phyloP scores from a whole-genome alignment of 305 asterid genomes.

The Plantago lanceolata region DNA sequence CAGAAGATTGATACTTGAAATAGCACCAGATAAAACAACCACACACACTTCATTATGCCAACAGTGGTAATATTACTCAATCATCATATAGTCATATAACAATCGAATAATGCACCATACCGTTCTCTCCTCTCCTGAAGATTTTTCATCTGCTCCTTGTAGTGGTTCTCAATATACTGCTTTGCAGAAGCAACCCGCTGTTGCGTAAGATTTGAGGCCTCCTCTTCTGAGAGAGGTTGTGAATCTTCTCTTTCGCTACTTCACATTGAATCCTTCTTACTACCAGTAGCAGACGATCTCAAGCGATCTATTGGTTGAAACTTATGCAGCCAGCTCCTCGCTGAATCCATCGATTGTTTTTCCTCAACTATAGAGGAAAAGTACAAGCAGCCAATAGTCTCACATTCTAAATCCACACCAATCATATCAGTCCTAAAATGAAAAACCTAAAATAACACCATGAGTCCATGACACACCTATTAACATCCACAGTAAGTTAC shows the following conservation, averaged over 20 bases:
- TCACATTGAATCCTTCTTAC: conserved; percentile 62
- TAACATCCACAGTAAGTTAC: background rate
- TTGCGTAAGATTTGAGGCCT: conserved; percentile 82
- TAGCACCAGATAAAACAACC: background rate
- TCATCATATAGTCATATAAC: conserved; percentile 14
- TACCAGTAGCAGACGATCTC: conserved; percentile 52
- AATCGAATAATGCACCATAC: conserved; percentile 37
- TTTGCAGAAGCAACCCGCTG: conserved; percentile 92
- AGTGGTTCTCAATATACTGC: conserved; percentile 95
- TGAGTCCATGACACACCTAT: background rate
- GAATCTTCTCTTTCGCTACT: conserved; percentile 67
- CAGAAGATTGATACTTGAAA: background rate
- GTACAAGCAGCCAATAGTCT: conserved; percentile 20
- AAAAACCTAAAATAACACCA: conserved; percentile 26
- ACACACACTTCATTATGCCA: background rate
- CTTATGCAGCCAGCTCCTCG: conserved; percentile 84
- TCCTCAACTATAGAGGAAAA: conserved; percentile 37
- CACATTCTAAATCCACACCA: conserved; percentile 37
- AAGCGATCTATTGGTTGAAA: conserved; percentile 72
- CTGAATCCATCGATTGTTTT: conserved; percentile 63
- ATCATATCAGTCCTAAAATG: conserved; percentile 28
- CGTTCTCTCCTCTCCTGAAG: conserved; percentile 91
- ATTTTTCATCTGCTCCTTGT: conserved; percentile 85
- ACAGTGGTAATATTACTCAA: background rate
- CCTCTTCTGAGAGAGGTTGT: conserved; percentile 54